Base-by-base conservation (phyloP, 495 filamentous ascomycete genomes). In the Poronia punctata region DNA sequence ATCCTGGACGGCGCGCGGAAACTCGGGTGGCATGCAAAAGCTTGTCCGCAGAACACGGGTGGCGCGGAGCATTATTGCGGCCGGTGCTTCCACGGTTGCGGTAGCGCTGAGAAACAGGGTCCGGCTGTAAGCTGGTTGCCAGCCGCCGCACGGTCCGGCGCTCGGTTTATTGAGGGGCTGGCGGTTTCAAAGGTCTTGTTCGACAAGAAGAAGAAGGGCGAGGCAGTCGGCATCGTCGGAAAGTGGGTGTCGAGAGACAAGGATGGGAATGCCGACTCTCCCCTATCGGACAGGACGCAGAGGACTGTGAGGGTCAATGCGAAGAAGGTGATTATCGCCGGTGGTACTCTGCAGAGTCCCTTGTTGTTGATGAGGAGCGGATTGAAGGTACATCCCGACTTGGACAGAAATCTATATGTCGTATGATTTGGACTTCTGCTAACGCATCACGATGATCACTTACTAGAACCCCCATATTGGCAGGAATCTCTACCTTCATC, bases 401-500 rank as follows among this genome's bases (percentile, higher is more conserved):
- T n/a, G n/a, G n/a, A n/a, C n/a, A 8, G 20, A 14, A n/a, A 5
- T 11, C 15, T 10, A 9, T 24, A 20, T 40, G 19, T 6, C 12
- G n/a, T 14, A n/a, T 18, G 0, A 40, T 10, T 19, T 16, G 5
- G 6, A 17, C 20, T 16, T n/a, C 10, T 33, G 10, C 32, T 17
- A 18, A 15, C 18, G 26, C 19, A 14, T 35, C 33, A 41, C 20
- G 31, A 48, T 64, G 20, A 62, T 39, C n/a, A n/a, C 4, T 27
- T 49, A 72, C 17, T 73, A 81, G 64, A 95, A 94, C 44, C 67
- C 65, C 3, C 82, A 95, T 31, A 84, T 97, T 46, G 89, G 89
- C n/a, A 76, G 72, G 12, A 83, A 95, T 52, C 78, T 97, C 4
- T 64, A 93, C 49, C 56, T 90, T 5, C 89, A 97, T 48, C 89